Evolutionary conservation across 1,284 basidiomycete species (phyloP).

Genomic region (Boletus semigastroideus): DNA sequence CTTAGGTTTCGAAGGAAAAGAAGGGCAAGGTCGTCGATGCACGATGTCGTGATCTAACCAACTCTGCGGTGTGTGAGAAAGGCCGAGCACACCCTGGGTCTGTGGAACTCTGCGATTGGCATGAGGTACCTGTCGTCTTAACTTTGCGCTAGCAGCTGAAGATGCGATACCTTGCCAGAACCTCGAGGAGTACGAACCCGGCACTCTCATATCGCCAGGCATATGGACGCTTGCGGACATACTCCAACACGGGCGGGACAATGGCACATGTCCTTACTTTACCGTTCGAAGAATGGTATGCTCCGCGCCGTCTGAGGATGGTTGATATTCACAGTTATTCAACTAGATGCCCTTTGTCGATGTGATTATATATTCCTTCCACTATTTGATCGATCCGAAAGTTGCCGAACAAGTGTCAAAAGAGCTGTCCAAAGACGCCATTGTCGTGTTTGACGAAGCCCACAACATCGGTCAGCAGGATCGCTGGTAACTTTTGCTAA

Average conservation of each 20-base stretch:
- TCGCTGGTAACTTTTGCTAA: neutral
- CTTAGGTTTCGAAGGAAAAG: constrained; percentile 93
- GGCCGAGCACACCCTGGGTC: constrained; percentile 88
- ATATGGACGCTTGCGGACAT: constrained; percentile 96
- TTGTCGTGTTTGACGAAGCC: constrained; percentile 99
- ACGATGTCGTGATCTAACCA: constrained; percentile 94
- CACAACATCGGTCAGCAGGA: constrained; percentile 88
- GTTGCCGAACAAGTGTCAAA: constrained; percentile 99
- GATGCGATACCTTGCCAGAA: constrained; percentile 43
- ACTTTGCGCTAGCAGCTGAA: neutral
- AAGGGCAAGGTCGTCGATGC: constrained; percentile 98
- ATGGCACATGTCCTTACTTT: constrained; percentile 94
- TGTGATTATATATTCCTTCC: constrained; percentile 98
- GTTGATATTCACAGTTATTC: constrained; percentile 7
- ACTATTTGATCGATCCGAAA: constrained; percentile 98
- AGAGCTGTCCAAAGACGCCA: constrained; percentile 96
- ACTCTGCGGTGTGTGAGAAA: constrained; percentile 81
- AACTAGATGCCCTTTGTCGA: constrained; percentile 93
- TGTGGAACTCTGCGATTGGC: constrained; percentile 91
- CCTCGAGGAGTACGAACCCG: constrained; percentile 79
- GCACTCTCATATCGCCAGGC: constrained; percentile 82
- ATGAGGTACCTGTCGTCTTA: constrained; percentile 68
- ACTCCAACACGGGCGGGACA: constrained; percentile 84
- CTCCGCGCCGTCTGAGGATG: neutral
- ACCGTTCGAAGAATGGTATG: constrained; percentile 92